phyloP scores from a whole-genome alignment of 495 filamentous ascomycete genomes.

The Daldinia decipiens region DNA sequence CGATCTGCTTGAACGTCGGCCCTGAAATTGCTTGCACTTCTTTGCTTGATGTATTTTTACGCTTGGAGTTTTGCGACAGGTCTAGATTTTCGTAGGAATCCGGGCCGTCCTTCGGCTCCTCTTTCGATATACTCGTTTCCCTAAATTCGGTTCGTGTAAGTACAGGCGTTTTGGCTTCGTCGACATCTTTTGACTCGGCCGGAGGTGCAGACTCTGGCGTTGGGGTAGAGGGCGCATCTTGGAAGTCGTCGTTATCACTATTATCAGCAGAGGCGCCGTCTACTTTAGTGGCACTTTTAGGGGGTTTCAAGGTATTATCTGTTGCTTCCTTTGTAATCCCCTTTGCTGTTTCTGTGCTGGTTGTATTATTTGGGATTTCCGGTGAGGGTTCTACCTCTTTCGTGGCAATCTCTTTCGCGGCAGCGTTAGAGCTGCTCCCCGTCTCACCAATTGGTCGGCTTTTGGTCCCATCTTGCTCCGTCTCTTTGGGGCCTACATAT shows the following conservation, averaged over 20 bases:
- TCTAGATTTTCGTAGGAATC: constrained; percentile 29
- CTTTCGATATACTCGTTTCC: constrained; percentile 13
- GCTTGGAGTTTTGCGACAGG: constrained; percentile 22
- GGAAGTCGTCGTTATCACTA: constrained; percentile 52
- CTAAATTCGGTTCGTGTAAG: constrained; percentile 32
- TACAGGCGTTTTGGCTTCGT: constrained; percentile 40
- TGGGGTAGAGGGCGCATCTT: constrained; percentile 54
- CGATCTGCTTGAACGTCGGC: constrained; percentile 44
- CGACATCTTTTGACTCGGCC: constrained; percentile 22
- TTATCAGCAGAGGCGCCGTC: constrained; percentile 23
- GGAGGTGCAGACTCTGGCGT: constrained; percentile 37
- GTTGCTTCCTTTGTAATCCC: constrained; percentile 7
- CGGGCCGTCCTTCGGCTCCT: constrained; percentile 15
- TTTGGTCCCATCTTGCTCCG: constrained; percentile 20
- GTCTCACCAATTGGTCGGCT: constrained; percentile 27
- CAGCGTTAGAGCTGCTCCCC: background rate
- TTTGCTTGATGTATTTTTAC: constrained; percentile 33
- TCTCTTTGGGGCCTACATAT: constrained; percentile 41
- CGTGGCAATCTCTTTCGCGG: constrained; percentile 15
- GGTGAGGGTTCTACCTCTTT: constrained; percentile 26
- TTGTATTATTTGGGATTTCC: constrained; percentile 39
- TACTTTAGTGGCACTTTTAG: constrained; percentile 15
- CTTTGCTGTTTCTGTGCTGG: constrained; percentile 9
- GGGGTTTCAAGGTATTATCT: constrained; percentile 30
- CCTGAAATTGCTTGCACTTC: constrained; percentile 45